Percentiles rank a stretch among this genome's conserved stretches.
Conservation (phyloP, 176 grass and related monocot genomes). For the Cocos nucifera region DNA sequence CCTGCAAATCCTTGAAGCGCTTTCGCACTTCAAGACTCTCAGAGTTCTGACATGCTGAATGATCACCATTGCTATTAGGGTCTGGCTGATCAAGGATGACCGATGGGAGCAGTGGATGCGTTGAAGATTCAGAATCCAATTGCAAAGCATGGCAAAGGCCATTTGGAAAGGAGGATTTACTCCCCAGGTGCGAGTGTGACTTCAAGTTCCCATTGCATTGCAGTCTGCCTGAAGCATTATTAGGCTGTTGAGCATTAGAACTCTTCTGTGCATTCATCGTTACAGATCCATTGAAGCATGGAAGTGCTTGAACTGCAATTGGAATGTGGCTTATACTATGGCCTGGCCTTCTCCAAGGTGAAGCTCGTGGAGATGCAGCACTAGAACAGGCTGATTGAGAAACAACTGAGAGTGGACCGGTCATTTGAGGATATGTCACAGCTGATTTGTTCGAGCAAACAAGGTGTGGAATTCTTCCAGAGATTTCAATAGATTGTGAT, state of each 20-base stretch:
- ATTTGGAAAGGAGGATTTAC: conserved; percentile 5
- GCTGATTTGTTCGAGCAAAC: not conserved
- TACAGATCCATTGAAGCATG: conserved; percentile 34
- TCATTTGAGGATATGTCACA: not conserved
- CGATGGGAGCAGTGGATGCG: conserved; percentile 12
- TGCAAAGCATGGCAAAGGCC: conserved; percentile 20
- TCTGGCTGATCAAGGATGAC: conserved; percentile 29
- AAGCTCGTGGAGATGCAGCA: conserved; percentile 15
- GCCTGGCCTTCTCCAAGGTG: conserved; percentile 20
- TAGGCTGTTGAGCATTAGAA: conserved; percentile 26
- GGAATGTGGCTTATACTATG: conserved; percentile 23
- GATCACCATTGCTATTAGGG: conserved; percentile 2
- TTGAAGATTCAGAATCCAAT: conserved; percentile 24
- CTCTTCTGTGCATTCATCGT: conserved; percentile 18
- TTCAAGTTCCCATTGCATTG: conserved; percentile 16
- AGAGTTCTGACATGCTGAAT: conserved; percentile 3
- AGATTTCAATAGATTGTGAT: conserved; percentile 4
- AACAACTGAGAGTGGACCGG: not conserved
- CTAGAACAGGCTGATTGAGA: conserved; percentile 12
- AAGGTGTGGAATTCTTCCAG: not conserved
- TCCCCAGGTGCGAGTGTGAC: not conserved
- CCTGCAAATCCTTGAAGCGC: conserved; percentile 29
- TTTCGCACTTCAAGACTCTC: not conserved
- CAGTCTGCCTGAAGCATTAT: conserved; percentile 11
- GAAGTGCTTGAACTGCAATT: conserved; percentile 25